A percentile compares a stretch with the other conserved stretches of the same genome.
These are phyloP conservation scores for Clonostachys solani DNA, from an alignment of 2,329 filamentous ascomycete genomes.

Conservation along the genomic window DNA sequence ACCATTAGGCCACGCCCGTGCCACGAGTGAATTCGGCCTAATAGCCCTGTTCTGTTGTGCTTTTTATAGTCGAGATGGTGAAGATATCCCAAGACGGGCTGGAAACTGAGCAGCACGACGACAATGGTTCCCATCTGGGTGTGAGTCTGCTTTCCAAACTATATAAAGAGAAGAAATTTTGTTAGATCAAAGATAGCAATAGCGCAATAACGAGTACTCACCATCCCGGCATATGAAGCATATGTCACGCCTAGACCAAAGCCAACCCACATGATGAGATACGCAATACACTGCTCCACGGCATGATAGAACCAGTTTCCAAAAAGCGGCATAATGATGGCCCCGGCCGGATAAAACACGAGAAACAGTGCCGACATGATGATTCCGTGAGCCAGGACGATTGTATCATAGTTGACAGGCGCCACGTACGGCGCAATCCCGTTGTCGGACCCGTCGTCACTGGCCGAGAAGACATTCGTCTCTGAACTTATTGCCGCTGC, in stretches of 20 bases:
- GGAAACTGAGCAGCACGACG: slow-evolving; percentile 47
- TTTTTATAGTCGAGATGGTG: slow-evolving; percentile 52
- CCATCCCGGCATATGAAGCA: slow-evolving; percentile 32
- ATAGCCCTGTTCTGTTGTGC: slow-evolving; percentile 36
- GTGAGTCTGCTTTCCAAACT: slow-evolving; percentile 51
- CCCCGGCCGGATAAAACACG: slow-evolving; percentile 55
- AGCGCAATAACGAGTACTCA: slow-evolving; percentile 21
- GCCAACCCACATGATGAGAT: slow-evolving; percentile 54
- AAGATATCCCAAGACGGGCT: slow-evolving; percentile 52
- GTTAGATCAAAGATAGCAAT: too few species aligned
- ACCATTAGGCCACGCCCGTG: slow-evolving; percentile 54
- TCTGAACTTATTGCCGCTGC: slow-evolving; percentile 39
- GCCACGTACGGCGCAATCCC: slow-evolving; percentile 7
- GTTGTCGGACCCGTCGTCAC: slow-evolving; percentile 3
- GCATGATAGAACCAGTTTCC: slow-evolving; percentile 56
- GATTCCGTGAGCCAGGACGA: slow-evolving; percentile 48
- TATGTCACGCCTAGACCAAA: slow-evolving; percentile 52
- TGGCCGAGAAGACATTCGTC: slow-evolving; percentile 44
- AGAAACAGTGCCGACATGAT: slow-evolving; percentile 58
- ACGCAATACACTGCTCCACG: slow-evolving; percentile 47
- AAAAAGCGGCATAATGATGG: slow-evolving; percentile 55
- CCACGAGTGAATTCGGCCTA: slow-evolving; percentile 59
- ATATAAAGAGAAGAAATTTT: not conserved
- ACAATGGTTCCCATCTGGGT: slow-evolving; percentile 53
- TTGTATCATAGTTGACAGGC: slow-evolving; percentile 8